Base-by-base conservation (phyloP, 2,329 filamentous ascomycete genomes). In the Lachnellula suecica region DNA sequence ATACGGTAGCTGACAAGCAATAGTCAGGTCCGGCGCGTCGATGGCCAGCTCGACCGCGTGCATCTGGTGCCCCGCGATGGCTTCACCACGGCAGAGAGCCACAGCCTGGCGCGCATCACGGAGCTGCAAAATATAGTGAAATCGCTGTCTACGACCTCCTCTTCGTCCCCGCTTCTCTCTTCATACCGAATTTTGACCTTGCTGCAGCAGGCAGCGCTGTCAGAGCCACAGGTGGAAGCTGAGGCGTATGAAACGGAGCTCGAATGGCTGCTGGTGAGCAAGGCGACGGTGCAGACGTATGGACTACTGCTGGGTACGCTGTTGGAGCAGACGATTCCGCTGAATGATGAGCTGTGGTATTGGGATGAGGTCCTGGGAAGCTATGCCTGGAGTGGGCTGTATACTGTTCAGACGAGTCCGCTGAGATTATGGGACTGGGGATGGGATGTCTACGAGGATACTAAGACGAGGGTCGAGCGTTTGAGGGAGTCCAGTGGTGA, bases 281-380 rank as follows among this genome's bases (percentile, higher is more conserved):
- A 97, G 70, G 92, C 92, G 4, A 89, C 92, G 0, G 84, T 92
- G n/a, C 93, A 97, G 66, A 85, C 88, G 1, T 95, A 96, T 65
- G 93, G 93, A 4, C 74, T 89, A 44, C 79, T 96, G 37, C 75
- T 97, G 60, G 85, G 85, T 61, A 84, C 82, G 0, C 78, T 97
- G 3, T 72, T 97, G 10, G 87, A 93, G 50, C 88, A 94, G 63
- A 95, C 91, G 10, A 84, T 93, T 10, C 87, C 87, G 0, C 72
- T 99, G 17, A 89, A 85, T 62, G 86, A 96, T 59, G 91, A 96
- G 61, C 86, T 96, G 22, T 92, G 88, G 84, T 97, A 97, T 69
- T 99, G 94, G 94, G 90, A 96, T 65, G 88, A 94, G 60, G 81
- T 97, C 2, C 73, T 96, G 25, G 82, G 83, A 9, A 95, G 90